Evolutionary conservation across 352 stramenopile species (phyloP), one percentile per base, ranked within the genome.

Genomic region (Discostella stelligera): DNA sequence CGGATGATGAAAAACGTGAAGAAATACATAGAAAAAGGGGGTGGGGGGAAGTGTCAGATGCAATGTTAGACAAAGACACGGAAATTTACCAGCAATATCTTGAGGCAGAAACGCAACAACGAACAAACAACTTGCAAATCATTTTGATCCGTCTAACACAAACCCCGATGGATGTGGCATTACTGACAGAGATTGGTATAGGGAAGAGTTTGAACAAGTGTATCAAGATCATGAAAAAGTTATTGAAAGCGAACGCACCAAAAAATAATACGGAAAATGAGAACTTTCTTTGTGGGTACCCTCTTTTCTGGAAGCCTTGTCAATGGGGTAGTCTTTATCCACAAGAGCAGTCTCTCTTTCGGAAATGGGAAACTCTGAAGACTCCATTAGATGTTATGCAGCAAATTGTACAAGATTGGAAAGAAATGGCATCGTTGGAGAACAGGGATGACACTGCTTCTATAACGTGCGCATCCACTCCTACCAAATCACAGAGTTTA

Each of bases 321-420:
- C 37, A 14, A 14, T 53, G 46, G 41, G 68, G 20, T 61, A 25
- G 13, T 3, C 18, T 27, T 6, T 27, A 27, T 58, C 50, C 50
- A 16, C 18, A 10, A 14, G 37, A 44, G 37, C 37, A 44, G 37
- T 44, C 4, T 44, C 7, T 14, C 1, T 44, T 44, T 14, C 37
- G 37, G 37, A 44, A 14, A 10, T 10, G 37, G 37, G 16, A 30
- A 30, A 1, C 10, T 14, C 14, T 30, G 9, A 23, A 66, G 27
- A 73, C 59, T 10, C 66, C 60, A 16, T 54, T 81, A 61, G 48
- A 70, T 63, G 41, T 83, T 8, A 53, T 83, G 14, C 56, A 76
- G 46, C 58, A 65, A 16, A 27, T 83, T 50, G 60, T 83, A 39
- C 63, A 72, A 50, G 69, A 76, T 71, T 83, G 76, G 69, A 83